A percentile compares a stretch with the other conserved stretches of the same genome.
phyloP scores from a whole-genome alignment of 352 stramenopile species.

The Globisporangium paroecandrum region DNA sequence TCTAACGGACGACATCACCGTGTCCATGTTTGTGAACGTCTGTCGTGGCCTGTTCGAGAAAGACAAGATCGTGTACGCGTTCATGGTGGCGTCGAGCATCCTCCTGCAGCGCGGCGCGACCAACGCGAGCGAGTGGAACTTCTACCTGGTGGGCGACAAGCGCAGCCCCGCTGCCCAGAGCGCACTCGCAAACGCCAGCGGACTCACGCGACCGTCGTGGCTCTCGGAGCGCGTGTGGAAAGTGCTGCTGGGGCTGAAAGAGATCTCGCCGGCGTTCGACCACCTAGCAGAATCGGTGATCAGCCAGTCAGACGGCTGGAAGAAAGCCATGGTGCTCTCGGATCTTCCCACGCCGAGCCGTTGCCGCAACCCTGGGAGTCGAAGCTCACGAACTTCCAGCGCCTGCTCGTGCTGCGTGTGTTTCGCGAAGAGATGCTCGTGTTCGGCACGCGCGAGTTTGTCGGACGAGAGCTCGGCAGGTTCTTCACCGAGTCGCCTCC shows the following conservation, averaged over 20 bases:
- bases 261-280: conserved; percentile 54
- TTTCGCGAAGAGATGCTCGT: conserved; percentile 90
- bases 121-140: conserved; percentile 75
- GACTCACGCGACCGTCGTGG: conserved; percentile 48
- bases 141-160: conserved; percentile 88
- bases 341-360: conserved; percentile 73
- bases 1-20: conserved; percentile 90
- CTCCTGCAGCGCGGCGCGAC: conserved; percentile 73
- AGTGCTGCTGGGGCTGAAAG: conserved; percentile 57
- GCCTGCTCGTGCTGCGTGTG: conserved; percentile 85
- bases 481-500: conserved; percentile 90
- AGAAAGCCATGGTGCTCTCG: conserved; percentile 65
- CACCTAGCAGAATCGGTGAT: conserved; percentile 46
- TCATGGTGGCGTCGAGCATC: conserved; percentile 91
- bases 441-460: conserved; percentile 86
- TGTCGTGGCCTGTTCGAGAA: conserved; percentile 94
- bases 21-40: conserved; percentile 93
- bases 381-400: conserved; percentile 84
- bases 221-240: conserved; percentile 82
- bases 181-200: conserved; percentile 28
- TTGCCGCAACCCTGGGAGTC: conserved; percentile 73
- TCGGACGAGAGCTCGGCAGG: conserved; percentile 67
- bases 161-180: conserved; percentile 51
- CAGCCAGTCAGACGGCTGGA: conserved; percentile 58
- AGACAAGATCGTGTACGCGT: conserved; percentile 94